Conservation (phyloP, 306 rosid species). For the Canavalia gladiata region DNA sequence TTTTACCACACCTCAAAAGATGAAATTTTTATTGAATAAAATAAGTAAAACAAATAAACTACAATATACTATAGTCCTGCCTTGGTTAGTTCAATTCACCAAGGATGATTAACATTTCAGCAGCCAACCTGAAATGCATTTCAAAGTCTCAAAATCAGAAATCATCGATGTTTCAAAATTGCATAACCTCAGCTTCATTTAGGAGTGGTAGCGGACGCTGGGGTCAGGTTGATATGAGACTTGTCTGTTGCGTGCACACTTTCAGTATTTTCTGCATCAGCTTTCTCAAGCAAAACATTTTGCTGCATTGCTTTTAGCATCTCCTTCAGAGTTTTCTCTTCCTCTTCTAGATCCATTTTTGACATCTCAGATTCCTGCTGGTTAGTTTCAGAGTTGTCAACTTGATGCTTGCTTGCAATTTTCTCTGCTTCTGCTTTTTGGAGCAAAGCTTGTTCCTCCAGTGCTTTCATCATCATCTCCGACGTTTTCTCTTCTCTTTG, state of each 20-base stretch:
- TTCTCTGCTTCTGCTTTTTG: constrained; percentile 60
- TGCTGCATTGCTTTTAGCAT: constrained; percentile 72
- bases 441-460: constrained; percentile 74
- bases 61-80: constrained; percentile 27
- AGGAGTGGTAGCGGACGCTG: constrained; percentile 48
- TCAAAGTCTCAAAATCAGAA: constrained; percentile 25
- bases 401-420: constrained; percentile 37
- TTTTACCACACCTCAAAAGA: constrained; percentile 19
- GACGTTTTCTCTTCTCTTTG: constrained; percentile 76
- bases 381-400: constrained; percentile 38
- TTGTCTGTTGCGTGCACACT: constrained; percentile 42
- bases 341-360: constrained; percentile 65
- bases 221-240: constrained; percentile 46
- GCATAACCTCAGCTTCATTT: constrained; percentile 57
- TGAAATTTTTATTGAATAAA: constrained; percentile 30
- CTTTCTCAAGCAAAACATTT: constrained; percentile 68
- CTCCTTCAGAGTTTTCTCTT: constrained; percentile 63
- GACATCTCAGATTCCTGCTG: constrained; percentile 60
- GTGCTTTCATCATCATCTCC: constrained; percentile 70
- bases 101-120: constrained; percentile 28
- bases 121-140: constrained; percentile 14
- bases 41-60: constrained; percentile 24
- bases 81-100: constrained; percentile 37
- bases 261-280: constrained; percentile 53
- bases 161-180: constrained; percentile 41